These are phyloP conservation scores for Umbilicus rupestris DNA, from an alignment of 164 flowering plant species.

Conservation along the genomic window DNA sequence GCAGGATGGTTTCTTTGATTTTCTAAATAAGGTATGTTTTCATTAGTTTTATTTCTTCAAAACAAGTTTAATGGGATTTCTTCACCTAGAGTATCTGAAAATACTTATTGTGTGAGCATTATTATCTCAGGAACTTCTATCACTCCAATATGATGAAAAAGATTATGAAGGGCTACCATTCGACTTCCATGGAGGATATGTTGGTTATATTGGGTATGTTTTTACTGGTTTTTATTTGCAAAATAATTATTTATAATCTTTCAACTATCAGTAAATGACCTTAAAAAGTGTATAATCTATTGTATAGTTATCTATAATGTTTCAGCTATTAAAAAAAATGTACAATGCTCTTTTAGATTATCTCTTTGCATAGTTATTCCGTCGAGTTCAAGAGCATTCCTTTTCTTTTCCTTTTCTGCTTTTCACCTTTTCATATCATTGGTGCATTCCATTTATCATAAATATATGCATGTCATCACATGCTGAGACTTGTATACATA, in stretches of 20 bases:
- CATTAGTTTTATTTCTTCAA: background rate
- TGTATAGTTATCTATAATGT: background rate
- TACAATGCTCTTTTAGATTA: too few species aligned
- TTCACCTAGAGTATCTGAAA: background rate
- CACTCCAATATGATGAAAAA: slow-evolving; percentile 43
- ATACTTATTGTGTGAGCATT: slow-evolving; percentile 11
- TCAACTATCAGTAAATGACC: background rate
- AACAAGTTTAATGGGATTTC: background rate
- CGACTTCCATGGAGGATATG: slow-evolving; percentile 85
- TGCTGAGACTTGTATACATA: background rate
- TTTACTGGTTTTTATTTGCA: slow-evolving; percentile 2
- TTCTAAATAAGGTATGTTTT: slow-evolving; percentile 60
- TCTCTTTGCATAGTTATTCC: too few species aligned
- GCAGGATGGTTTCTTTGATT: slow-evolving; percentile 77
- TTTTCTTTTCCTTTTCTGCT: too few species aligned
- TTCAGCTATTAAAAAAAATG: background rate
- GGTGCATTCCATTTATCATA: too few species aligned
- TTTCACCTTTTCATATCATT: too few species aligned
- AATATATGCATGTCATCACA: background rate
- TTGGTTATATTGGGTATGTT: slow-evolving; percentile 88
- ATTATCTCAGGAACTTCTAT: slow-evolving; percentile 62
- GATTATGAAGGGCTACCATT: slow-evolving; percentile 87
- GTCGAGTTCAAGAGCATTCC: too few species aligned
- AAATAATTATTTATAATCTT: background rate
- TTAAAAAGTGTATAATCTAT: too few species aligned